Evolutionary conservation across 2,329 filamentous ascomycete genomes (phyloP), one percentile per base, ranked within the genome.

Genomic region (Fusarium siculi): DNA sequence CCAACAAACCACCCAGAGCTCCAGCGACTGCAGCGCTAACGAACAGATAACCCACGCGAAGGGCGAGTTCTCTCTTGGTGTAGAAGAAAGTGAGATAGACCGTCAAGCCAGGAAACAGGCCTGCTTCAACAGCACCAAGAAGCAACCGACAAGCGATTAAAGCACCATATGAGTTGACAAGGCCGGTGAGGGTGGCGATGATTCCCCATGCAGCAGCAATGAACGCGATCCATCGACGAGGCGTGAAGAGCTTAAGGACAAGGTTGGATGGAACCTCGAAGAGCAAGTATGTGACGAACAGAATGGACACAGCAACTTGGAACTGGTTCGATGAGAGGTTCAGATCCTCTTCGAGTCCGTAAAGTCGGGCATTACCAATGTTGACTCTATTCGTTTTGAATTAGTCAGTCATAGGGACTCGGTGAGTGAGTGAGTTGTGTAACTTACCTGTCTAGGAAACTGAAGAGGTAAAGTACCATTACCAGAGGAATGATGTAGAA

Each of bases 51-150:
- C 91, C 92, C 7, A 94, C 90, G 5, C 93, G 89, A 46, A 94
- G 82, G 9, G 92, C 92, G 4, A 94, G 87, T 80, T 95, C 93
- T 34, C 87, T 86, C 77, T 92, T 92, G 52, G 90, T 92, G 82
- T 95, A 95, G 84, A 93, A 94, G 73, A 94, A 88, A 1, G 92
- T 94, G 23, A 95, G 85, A 74, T 93, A 93, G 23, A 92, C 82
- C 9, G 88, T 90, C 72, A 93, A 82, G 0, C 92, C 92, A 0
- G 92, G 92, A 72, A 93, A 93, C 1, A 93, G 82, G 0, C 92
- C 92, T 1, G 90, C 91, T 81, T 93, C 92, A 43, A 93, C 86
- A 11, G 87, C 84, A 9, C 93, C 93, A 0, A 95, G 87, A 19
- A 94, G 82, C 1, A 95, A 78, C 9, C 93, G 90, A 71, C 90